Percentiles rank a stretch among this genome's conserved stretches.
phyloP scores from a whole-genome alignment of 192 early-diverging fungal genomes.

The Backusella psychrophila region DNA sequence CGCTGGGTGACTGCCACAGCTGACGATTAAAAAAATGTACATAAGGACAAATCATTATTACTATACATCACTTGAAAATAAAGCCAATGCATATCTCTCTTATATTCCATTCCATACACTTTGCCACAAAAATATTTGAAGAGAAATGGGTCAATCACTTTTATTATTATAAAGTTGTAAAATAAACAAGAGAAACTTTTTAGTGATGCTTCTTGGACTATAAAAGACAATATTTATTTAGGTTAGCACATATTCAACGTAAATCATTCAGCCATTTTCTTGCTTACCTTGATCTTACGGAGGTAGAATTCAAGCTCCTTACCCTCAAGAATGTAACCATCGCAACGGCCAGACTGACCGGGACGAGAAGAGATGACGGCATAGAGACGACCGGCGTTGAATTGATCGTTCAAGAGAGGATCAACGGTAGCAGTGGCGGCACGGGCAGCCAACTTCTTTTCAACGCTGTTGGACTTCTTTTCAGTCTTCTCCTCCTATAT shows the following conservation, averaged over 20 bases:
- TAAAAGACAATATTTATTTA: slow-evolving; percentile 2
- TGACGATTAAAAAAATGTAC: not conserved
- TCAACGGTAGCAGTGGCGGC: slow-evolving; percentile 85
- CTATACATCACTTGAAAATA: no score
- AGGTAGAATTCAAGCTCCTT: slow-evolving; percentile 99
- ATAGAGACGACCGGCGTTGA: slow-evolving; percentile 89
- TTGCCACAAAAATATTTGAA: not conserved
- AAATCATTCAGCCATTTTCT: no score
- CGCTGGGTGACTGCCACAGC: slow-evolving; percentile 54
- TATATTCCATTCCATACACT: no score
- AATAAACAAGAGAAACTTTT: not conserved
- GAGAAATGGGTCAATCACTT: not conserved
- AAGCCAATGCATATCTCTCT: not conserved
- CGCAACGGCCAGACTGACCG: slow-evolving; percentile 95
- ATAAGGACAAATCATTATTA: not conserved
- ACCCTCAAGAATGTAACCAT: slow-evolving; percentile 99
- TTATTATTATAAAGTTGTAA: not conserved
- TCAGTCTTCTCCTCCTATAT: slow-evolving; percentile 61
- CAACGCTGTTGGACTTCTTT: slow-evolving; percentile 88
- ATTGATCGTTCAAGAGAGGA: slow-evolving; percentile 88
- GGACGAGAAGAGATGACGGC: slow-evolving; percentile 94
- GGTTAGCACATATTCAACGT: not conserved
- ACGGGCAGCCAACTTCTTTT: slow-evolving; percentile 84
- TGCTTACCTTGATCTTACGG: slow-evolving; percentile 76
- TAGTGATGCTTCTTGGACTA: slow-evolving; percentile 34